Base-by-base conservation (phyloP, 345 rosid species). In the Ceriops tagal region DNA sequence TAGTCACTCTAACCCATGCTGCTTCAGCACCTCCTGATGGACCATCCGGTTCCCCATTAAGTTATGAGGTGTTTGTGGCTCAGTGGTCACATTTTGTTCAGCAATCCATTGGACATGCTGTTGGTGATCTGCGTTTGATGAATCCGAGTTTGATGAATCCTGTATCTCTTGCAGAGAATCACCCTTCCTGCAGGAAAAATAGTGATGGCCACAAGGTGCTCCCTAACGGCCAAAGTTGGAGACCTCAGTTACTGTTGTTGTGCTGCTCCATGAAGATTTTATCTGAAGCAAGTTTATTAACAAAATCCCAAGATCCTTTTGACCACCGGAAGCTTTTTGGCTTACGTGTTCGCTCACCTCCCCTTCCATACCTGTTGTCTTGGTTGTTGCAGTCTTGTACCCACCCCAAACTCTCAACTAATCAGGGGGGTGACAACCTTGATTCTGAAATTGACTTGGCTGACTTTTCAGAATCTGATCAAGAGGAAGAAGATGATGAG, bases 11-110 rank as follows among this genome's bases (percentile, higher is more conserved):
- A 70, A 93, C 98, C 64, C 97, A 93, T 82, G 96, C 88, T 70
- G 92, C 96, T 78, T 89, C 99, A 53, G 96, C 99, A 31, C 99
- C 96, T 64, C 96, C 99, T 9, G 99, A 93, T 70, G 97, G 96
- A 58, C 99, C 99, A 22, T 82, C 93, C 51, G 97, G 97, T 66
- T 77, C 83, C 28, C 92, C 97, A 59, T 79, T 91, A 81, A 87
- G 90, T 83, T 93, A 91, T 65, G 98, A 91, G 63, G 92, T 84
- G 60, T 93, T 87, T 82, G 89, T 93, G 65, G 87, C 97, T 66
- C 97, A 93, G 68, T 89, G 97, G 68, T 93, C 98, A 34, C 95
- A 87, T 72, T 83, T 88, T 79, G 92, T 89, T 70, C 98, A 93
- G 79, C 98, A 93, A 74, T 88, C 95, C 46, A 88, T 93, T 62